Percentiles rank a stretch among this genome's conserved stretches.
These are phyloP conservation scores for Penicillium sp. DNA, from an alignment of 2,329 filamentous ascomycete genomes.

Conservation along the genomic window DNA sequence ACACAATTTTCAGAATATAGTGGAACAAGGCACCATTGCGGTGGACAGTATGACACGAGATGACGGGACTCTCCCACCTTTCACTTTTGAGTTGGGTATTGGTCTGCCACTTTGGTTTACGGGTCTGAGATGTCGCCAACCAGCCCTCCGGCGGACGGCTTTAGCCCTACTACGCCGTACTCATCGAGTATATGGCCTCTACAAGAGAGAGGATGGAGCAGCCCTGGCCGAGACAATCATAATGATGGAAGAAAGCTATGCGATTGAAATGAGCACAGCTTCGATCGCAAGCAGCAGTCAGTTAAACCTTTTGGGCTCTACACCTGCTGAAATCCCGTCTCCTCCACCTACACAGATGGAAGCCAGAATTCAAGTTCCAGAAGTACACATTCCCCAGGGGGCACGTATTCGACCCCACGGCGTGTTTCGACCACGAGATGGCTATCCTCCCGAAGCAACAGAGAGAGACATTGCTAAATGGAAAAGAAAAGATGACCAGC, in stretches of 20 bases:
- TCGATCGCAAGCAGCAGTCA: background rate
- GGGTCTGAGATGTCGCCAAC: conserved; percentile 38
- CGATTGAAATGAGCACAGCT: conserved; percentile 7
- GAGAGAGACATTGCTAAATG: conserved; percentile 26
- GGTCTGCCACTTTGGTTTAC: conserved; percentile 38
- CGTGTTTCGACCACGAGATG: conserved; percentile 28
- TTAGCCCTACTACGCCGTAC: conserved; percentile 29
- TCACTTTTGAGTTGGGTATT: conserved; percentile 37
- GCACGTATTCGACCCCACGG: conserved; percentile 31
- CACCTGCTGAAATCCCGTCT: background rate
- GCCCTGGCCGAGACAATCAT: conserved; percentile 31
- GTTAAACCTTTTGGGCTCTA: background rate
- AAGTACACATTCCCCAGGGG: conserved; percentile 25
- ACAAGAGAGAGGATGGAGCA: conserved; percentile 21
- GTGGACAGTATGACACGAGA: conserved; percentile 20
- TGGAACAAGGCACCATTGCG: conserved; percentile 30
- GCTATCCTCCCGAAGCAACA: conserved; percentile 19
- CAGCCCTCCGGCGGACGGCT: conserved; percentile 32
- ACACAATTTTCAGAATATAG: conserved; percentile 31
- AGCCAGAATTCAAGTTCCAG: background rate
- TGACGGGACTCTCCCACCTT: conserved; percentile 33
- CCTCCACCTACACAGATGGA: background rate
- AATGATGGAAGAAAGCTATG: conserved; percentile 34
- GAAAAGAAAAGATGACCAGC: conserved; percentile 22
- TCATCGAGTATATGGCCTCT: conserved; percentile 35